Evolutionary conservation across 495 filamentous ascomycete genomes (phyloP).

Genomic region (Tetracladium setigerum): DNA sequence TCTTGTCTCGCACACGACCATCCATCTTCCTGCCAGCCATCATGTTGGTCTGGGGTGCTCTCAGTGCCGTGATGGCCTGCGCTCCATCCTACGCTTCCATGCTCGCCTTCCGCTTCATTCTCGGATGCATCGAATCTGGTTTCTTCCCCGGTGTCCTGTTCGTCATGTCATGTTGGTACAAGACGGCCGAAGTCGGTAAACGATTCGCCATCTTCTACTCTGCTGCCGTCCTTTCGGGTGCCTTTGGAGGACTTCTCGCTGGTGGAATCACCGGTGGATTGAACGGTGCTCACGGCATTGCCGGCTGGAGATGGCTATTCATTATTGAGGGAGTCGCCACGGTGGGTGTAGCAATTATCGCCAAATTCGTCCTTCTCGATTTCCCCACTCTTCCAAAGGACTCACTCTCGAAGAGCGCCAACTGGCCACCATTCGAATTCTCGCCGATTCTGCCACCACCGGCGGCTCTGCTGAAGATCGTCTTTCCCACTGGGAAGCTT

Average conservation of each 20-base stretch:
- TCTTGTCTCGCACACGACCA: constrained; percentile 31
- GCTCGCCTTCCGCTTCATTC: constrained; percentile 38
- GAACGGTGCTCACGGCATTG: constrained; percentile 31
- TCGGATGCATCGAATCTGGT: constrained; percentile 53
- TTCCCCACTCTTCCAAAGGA: constrained; percentile 39
- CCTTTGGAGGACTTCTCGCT: constrained; percentile 44
- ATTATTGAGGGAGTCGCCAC: constrained; percentile 51
- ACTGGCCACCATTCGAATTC: constrained; percentile 26
- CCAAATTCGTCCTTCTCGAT: constrained; percentile 50
- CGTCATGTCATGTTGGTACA: constrained; percentile 44
- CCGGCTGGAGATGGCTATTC: constrained; percentile 42
- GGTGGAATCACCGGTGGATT: constrained; percentile 21
- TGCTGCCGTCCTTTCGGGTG: constrained; percentile 40
- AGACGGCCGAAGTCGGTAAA: constrained; percentile 40
- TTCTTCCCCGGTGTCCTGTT: constrained; percentile 46
- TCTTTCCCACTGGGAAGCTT: constrained; percentile 24
- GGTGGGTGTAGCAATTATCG: constrained; percentile 37
- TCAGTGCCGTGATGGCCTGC: constrained; percentile 26
- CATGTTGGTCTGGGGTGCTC: constrained; percentile 31
- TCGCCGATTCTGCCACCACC: constrained; percentile 19
- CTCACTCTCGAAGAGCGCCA: constrained; percentile 24
- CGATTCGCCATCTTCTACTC: constrained; percentile 44
- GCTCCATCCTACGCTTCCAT: constrained; percentile 33
- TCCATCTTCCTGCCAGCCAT: constrained; percentile 37
- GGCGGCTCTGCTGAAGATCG: constrained; percentile 6